Base-by-base conservation (phyloP, 2,329 filamentous ascomycete genomes). In the Fusarium poae region DNA sequence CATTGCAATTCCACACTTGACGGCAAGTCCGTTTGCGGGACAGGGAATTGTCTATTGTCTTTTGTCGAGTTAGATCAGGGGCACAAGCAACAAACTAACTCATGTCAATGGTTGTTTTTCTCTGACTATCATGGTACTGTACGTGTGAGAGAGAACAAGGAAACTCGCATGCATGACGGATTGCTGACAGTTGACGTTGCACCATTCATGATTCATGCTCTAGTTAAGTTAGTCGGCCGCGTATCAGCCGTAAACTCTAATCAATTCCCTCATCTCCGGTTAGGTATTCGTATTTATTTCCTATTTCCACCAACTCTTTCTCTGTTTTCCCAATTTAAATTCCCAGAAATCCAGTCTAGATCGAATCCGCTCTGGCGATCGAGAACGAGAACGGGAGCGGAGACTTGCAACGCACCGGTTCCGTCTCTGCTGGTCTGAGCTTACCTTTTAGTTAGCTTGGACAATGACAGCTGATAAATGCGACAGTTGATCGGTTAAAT, bases 21-120 rank as follows among this genome's bases (percentile, higher is more conserved):
- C 61, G 61, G 30, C 30, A 10, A 23, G 37, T 64, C 59, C 35
- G 62, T 39, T 37, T 46, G 30, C 35, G 21, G 42, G 46, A 46
- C 62, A 30, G 4, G 34, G 46, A 23, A 40, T 39, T 21, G 13
- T 40, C 40, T 51, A 21, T 21, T 39, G 21, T 23, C 23, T 27
- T n/a, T n/a, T 18, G 3, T 44, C 13, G 10, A 20, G 42, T 27
- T 44, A 40, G 48, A 40, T 51, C 48, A 51, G 35, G 48, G 48
- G 48, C 46, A 20, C 25, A 50, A 16, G 43, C 6, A 21, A 11
- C n/a, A 30, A 7, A 45, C 16, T 13, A n/a, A 18, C 42, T n/a
- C 10, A 29, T 18, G 11, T 44, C 25, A 44, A 44, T 44, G 25
- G 25, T 6, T 42, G 39, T 45, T 25, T 20, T 15, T 29, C 43